Evolutionary conservation across 75 land plant species (phyloP).

Genomic region (Adiantum capillusveneris): DNA sequence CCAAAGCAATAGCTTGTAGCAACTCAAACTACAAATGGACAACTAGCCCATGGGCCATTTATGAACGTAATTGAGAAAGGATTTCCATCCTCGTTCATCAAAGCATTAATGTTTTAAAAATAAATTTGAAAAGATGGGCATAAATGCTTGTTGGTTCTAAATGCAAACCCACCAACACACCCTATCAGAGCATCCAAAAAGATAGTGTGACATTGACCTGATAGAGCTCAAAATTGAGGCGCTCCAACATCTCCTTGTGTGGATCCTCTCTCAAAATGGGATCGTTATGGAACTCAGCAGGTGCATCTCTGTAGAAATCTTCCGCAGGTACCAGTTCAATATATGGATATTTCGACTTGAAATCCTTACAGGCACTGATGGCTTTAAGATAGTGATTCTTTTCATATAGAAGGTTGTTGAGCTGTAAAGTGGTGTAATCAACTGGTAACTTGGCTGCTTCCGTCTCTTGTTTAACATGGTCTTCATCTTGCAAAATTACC

Average conservation of each 20-base stretch:
- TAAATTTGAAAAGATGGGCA: no score
- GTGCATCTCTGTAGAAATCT: slow-evolving; percentile 72
- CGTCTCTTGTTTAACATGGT: slow-evolving; percentile 71
- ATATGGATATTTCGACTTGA: slow-evolving; percentile 90
- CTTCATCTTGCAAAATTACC: slow-evolving; percentile 80
- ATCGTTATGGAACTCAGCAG: slow-evolving; percentile 54
- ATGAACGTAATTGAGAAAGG: no score
- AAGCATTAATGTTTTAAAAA: no score
- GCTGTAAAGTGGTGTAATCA: slow-evolving; percentile 86
- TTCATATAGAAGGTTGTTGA: slow-evolving; percentile 91
- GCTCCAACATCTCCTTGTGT: slow-evolving; percentile 82
- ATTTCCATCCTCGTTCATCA: no score
- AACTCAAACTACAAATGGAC: no score
- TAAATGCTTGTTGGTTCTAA: no score
- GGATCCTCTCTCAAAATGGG: slow-evolving; percentile 40
- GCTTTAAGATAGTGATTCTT: slow-evolving; percentile 91
- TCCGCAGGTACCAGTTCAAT: slow-evolving; percentile 90
- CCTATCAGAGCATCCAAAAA: no score
- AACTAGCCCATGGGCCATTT: no score
- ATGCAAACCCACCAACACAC: no score
- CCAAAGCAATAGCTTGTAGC: no score
- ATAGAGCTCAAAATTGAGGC: slow-evolving; percentile 84
- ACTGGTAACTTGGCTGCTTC: slow-evolving; percentile 85
- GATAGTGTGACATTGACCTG: no score
- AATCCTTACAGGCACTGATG: slow-evolving; percentile 93